A percentile compares a stretch with the other conserved stretches of the same genome.
phyloP scores from a whole-genome alignment of 2,329 filamentous ascomycete genomes.

The Diaporthe citri region DNA sequence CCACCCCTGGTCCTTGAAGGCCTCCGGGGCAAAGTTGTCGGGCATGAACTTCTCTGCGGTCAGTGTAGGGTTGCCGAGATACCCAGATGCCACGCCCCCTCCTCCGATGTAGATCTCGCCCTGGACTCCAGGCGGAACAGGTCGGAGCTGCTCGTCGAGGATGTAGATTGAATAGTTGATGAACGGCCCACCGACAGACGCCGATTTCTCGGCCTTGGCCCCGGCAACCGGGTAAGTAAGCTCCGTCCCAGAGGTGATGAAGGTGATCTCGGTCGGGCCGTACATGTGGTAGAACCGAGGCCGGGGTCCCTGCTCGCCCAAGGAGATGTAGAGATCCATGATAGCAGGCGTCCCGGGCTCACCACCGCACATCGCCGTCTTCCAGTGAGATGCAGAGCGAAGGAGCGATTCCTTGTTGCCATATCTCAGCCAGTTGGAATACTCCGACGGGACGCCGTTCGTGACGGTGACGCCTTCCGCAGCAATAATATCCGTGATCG shows the following conservation, averaged over 20 bases:
- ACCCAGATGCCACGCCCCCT: conserved; percentile 54
- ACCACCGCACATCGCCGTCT: conserved; percentile 7
- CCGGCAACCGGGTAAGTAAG: neutral
- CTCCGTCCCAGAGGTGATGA: neutral
- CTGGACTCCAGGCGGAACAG: conserved; percentile 50
- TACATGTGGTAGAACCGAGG: conserved; percentile 41
- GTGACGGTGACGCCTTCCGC: conserved; percentile 49
- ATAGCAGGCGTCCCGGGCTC: neutral
- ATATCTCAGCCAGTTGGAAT: conserved; percentile 44
- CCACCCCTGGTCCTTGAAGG: conserved; percentile 39
- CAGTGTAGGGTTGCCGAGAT: conserved; percentile 48
- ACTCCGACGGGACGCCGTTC: conserved; percentile 54
- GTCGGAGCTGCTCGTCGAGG: conserved; percentile 49
- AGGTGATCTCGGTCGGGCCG: conserved; percentile 36
- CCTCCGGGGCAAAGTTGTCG: conserved; percentile 28
- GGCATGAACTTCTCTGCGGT: conserved; percentile 37
- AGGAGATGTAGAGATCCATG: neutral
- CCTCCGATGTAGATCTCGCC: conserved; percentile 58
- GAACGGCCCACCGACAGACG: neutral
- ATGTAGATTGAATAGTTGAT: conserved; percentile 56
- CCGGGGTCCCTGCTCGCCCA: neutral
- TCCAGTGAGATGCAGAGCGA: neutral
- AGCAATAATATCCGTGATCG: conserved; percentile 50
- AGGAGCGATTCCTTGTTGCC: conserved; percentile 29
- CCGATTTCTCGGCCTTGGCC: neutral